Percentiles rank a stretch among this genome's conserved stretches.
phyloP scores from a whole-genome alignment of 768 basidiomycete genomes.

The Podaxis pistillaris region DNA sequence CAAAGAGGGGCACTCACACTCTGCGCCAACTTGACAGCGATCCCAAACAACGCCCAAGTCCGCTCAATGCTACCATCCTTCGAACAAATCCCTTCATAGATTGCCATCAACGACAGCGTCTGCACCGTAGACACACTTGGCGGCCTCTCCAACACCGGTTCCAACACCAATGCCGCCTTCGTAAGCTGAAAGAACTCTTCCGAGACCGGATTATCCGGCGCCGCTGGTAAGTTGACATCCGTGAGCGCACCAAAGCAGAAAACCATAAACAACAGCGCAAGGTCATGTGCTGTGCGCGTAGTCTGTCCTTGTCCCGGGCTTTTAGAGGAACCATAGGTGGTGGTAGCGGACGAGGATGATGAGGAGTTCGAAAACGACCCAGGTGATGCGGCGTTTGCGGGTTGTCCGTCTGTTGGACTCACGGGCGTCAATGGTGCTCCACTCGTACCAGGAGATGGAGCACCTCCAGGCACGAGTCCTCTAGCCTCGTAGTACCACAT shows the following conservation, averaged over 20 bases:
- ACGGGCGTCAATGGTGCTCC: constrained; percentile 5
- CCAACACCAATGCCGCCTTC: constrained; percentile 62
- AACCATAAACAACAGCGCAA: constrained; percentile 60
- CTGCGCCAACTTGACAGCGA: constrained; percentile 65
- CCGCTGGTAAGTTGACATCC: constrained; percentile 49
- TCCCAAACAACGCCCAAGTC: constrained; percentile 65
- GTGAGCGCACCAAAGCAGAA: constrained; percentile 63
- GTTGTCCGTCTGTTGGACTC: not conserved
- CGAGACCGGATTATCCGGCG: constrained; percentile 51
- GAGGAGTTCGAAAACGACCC: constrained; percentile 7
- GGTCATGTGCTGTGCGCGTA: constrained; percentile 44
- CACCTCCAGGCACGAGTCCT: not conserved
- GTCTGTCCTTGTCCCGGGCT: no score
- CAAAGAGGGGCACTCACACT: constrained; percentile 47
- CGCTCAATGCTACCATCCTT: constrained; percentile 67
- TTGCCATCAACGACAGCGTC: constrained; percentile 62
- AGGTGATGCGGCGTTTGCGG: constrained; percentile 13
- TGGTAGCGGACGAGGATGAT: constrained; percentile 7
- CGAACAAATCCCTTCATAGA: constrained; percentile 66
- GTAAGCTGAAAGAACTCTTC: constrained; percentile 59
- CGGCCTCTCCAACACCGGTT: constrained; percentile 68
- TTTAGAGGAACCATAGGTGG: not conserved
- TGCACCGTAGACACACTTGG: constrained; percentile 69
- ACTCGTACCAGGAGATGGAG: constrained; percentile 22
- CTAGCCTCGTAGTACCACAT: constrained; percentile 58